Conservation (phyloP, 805 yeast genomes). For the Candida maris region DNA sequence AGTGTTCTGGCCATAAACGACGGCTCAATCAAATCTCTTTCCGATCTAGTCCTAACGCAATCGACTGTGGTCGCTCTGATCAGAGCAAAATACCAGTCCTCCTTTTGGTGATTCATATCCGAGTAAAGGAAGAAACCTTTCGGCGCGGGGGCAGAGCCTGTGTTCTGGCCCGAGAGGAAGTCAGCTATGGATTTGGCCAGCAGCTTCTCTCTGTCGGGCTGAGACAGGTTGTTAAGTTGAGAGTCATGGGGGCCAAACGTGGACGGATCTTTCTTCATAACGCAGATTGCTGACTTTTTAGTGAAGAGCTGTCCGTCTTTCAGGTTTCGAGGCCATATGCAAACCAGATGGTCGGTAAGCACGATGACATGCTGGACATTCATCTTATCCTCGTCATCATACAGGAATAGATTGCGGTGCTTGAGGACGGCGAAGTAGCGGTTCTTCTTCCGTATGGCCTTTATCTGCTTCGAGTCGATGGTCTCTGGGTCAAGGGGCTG, state of each 20-base stretch:
- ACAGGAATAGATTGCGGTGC: slow-evolving; percentile 87
- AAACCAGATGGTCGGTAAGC: slow-evolving; percentile 62
- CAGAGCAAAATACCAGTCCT: slow-evolving; percentile 88
- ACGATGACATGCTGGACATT: slow-evolving; percentile 78
- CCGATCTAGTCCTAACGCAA: slow-evolving; percentile 15
- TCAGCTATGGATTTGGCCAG: neutral
- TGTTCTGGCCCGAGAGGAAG: slow-evolving; percentile 8
- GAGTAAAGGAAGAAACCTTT: slow-evolving; percentile 60
- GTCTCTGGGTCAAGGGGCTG: slow-evolving; percentile 24
- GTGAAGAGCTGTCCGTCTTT: slow-evolving; percentile 79
- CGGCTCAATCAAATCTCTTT: slow-evolving; percentile 48
- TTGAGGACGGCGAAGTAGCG: slow-evolving; percentile 67
- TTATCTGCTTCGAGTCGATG: slow-evolving; percentile 36
- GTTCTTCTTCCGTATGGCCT: slow-evolving; percentile 47
- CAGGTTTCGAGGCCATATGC: slow-evolving; percentile 80
- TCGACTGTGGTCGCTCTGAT: slow-evolving; percentile 66
- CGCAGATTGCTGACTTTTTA: slow-evolving; percentile 73
- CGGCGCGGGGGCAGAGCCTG: slow-evolving; percentile 32
- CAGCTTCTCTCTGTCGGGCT: neutral
- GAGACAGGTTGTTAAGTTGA: no score
- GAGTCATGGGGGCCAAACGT: slow-evolving; percentile 26
- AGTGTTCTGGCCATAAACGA: slow-evolving; percentile 64
- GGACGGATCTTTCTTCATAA: slow-evolving; percentile 24
- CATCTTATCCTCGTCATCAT: slow-evolving; percentile 61
- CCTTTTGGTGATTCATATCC: slow-evolving; percentile 78